Conservation (phyloP, 306 rosid species). For the Cajanus cajan region DNA sequence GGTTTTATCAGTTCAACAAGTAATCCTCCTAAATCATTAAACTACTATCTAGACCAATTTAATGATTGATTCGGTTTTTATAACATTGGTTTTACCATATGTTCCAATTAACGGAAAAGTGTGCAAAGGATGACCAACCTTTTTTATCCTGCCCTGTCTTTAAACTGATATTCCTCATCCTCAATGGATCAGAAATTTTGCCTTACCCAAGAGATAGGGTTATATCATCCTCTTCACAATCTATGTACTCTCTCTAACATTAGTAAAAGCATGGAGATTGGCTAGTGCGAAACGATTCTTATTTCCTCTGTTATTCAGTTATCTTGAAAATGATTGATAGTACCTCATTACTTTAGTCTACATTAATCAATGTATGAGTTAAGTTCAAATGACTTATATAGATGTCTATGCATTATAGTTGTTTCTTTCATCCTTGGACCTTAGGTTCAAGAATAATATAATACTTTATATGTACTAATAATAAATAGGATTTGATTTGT, state of each 20-base stretch:
- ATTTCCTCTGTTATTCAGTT: not conserved
- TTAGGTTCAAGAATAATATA: not conserved
- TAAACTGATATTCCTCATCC: not conserved
- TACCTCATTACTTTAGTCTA: not conserved
- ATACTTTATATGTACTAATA: slow-evolving; percentile 3
- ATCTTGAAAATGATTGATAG: not conserved
- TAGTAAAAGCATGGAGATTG: not conserved
- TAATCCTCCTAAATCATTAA: too few species aligned
- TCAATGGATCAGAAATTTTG: not conserved
- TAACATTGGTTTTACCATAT: not conserved
- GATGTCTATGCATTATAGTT: not conserved
- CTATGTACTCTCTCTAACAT: not conserved
- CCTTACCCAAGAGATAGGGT: not conserved
- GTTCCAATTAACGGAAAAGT: not conserved
- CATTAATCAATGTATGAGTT: not conserved
- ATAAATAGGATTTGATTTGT: not conserved
- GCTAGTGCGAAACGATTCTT: not conserved
- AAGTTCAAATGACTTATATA: not conserved
- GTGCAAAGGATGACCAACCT: not conserved
- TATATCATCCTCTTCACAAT: not conserved
- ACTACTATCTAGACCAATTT: too few species aligned
- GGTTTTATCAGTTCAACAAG: too few species aligned
- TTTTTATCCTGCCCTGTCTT: not conserved
- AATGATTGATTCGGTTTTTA: not conserved
- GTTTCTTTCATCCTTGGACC: not conserved